Evolutionary conservation across 1,284 basidiomycete genomes (phyloP).

Genomic region (Trametes hirsuta): DNA sequence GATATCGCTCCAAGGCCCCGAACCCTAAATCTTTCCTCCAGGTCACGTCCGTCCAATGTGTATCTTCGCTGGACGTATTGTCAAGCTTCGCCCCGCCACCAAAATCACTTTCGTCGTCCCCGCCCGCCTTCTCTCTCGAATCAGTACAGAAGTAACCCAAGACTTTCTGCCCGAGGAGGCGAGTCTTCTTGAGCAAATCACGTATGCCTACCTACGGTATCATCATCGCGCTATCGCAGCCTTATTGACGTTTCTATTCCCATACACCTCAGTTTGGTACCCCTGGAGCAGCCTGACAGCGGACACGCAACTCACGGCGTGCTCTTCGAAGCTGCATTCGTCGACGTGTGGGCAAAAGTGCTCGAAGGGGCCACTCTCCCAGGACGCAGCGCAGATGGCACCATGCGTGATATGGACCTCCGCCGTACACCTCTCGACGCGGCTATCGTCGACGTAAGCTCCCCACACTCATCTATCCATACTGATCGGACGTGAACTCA

Average conservation of each 20-base stretch:
- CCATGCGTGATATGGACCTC: neutral
- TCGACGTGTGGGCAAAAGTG: neutral
- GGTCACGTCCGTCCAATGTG: conserved; percentile 5
- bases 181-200: neutral
- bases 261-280: neutral
- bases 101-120: neutral
- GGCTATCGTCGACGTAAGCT: neutral
- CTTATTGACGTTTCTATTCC: neutral
- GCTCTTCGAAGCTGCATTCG: neutral
- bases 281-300: neutral
- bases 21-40: neutral
- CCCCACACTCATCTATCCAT: neutral
- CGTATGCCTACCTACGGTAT: neutral
- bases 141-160: neutral
- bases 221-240: neutral
- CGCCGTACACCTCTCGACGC: neutral
- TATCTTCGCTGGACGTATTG: conserved; percentile 3
- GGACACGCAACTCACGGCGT: neutral
- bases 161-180: neutral
- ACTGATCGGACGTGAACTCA: neutral
- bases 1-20: neutral
- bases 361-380: neutral
- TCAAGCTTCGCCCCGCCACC: neutral
- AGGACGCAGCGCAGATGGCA: neutral
- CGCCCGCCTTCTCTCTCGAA: neutral